Base-by-base conservation (phyloP, 495 filamentous ascomycete species). In the Margaritispora aquatica region DNA sequence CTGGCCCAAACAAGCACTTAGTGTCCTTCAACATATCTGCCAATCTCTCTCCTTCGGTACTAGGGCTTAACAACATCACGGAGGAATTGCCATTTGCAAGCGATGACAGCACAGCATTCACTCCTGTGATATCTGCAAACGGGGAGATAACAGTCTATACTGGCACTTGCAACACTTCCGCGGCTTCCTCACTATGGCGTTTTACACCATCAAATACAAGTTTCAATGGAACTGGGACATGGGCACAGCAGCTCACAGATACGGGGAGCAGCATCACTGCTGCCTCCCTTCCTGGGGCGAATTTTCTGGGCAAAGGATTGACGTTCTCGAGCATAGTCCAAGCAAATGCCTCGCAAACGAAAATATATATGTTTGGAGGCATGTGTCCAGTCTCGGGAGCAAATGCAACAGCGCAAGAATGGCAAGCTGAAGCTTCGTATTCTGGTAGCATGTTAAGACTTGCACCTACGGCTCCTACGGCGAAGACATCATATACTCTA, bases 351-450 rank as follows among this genome's bases (percentile, higher is more conserved):
- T 78, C 63, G 63, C 70, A 61, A 55, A 76, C 66, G 26, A 74
- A 63, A n/a, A 73, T 90, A 31, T 96, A 88, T 66, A 67, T 86
- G 51, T 96, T 94, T 74, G 92, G 89, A 34, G 92, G 92, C 51
- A 94, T 96, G 92, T 96, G 92, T 66, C 88, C 90, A 0, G 76
- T 71, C 23, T 59, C 71, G n/a, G n/a, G n/a, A n/a, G n/a, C n/a
- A 13, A 74, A 73, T 31, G 64, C 73, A 2, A 74, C 75, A 11
- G 60, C 63, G 3, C 68, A 74, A 7, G 69, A 73, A 19, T 86
- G 86, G 81, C 79, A 87, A 38, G 77, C 80, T 15, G 67, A 77
- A 0, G 89, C 88, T 0, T 79, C 81, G 36, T 96, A 96, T 69
- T 90, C 89, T 2, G 90, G 89, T 66, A 72, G 74, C 10, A 88